These are phyloP conservation scores for Calonectria montana DNA, from an alignment of 2,329 filamentous ascomycete genomes.

Conservation along the genomic window DNA sequence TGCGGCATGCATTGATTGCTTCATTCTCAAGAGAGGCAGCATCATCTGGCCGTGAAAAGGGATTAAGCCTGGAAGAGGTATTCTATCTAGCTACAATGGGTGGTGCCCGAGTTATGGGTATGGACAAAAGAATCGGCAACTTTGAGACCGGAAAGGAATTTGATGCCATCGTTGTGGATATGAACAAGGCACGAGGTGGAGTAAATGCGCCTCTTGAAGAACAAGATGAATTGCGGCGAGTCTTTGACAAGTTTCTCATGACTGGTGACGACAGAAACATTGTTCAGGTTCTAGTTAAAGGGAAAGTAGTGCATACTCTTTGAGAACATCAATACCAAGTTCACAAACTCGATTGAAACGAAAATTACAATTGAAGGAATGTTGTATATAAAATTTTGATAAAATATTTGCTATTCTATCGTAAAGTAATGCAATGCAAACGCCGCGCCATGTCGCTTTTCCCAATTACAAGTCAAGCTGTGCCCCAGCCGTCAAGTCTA, in stretches of 20 bases:
- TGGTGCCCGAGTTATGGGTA: conserved; percentile 67
- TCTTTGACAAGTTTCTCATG: conserved; percentile 75
- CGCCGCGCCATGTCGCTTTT: conserved; percentile 20
- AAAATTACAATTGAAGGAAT: not conserved
- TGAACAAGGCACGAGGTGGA: conserved; percentile 46
- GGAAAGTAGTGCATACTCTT: conserved; percentile 45
- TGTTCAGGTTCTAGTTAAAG: conserved; percentile 63
- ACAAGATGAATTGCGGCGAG: conserved; percentile 54
- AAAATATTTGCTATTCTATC: not conserved
- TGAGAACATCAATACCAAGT: not conserved
- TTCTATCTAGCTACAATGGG: conserved; percentile 72
- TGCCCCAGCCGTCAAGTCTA: not conserved
- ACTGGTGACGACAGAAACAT: conserved; percentile 75
- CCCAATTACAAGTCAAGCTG: not conserved
- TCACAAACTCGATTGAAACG: too few relatives aligned
- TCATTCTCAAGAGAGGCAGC: conserved; percentile 59
- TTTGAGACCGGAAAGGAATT: conserved; percentile 72
- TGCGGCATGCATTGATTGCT: conserved; percentile 68
- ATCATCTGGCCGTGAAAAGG: conserved; percentile 54
- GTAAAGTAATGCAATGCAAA: not conserved
- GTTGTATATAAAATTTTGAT: not conserved
- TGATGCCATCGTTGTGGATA: conserved; percentile 65
- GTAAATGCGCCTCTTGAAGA: conserved; percentile 66
- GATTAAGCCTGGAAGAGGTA: conserved; percentile 61
- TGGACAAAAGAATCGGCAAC: conserved; percentile 65